Conservation (phyloP, 1,284 basidiomycete genomes). For the Pascua sp. region DNA sequence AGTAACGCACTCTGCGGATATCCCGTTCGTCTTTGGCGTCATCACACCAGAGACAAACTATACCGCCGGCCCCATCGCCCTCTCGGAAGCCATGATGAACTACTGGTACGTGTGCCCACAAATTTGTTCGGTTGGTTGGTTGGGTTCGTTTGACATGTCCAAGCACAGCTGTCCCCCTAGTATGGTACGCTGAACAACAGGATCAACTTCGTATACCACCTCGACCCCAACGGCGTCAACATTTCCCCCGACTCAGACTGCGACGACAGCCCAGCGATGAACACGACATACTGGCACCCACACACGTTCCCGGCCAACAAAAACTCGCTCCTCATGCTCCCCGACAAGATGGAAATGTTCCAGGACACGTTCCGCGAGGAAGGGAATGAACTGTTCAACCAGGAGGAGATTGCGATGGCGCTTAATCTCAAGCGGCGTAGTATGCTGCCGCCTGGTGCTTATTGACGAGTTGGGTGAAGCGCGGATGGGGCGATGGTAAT, state of each 20-base stretch:
- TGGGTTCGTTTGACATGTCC: too few species aligned
- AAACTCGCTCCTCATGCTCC: conserved; percentile 31
- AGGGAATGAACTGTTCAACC: conserved; percentile 36
- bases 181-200: conserved; percentile 17
- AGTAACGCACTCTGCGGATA: conserved; percentile 25
- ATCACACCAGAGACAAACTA: conserved; percentile 12
- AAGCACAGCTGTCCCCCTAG: too few species aligned
- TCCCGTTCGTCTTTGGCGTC: conserved; percentile 29
- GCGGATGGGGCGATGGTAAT: too few species aligned
- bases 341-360: conserved; percentile 31
- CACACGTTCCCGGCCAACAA: conserved; percentile 22
- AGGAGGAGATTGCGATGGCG: not conserved
- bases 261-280: not conserved
- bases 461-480: too few species aligned
- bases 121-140: too few species aligned
- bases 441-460: too few species aligned
- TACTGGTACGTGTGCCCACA: conserved; percentile 47
- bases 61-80: conserved; percentile 17
- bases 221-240: conserved; percentile 30
- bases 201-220: conserved; percentile 45
- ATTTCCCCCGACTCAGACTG: not conserved
- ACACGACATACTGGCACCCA: conserved; percentile 27
- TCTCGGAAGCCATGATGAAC: conserved; percentile 29
- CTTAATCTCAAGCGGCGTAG: too few species aligned
- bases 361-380: conserved; percentile 37